Base-by-base conservation (phyloP, 2,329 filamentous ascomycete species). In the Rasamsonia emersonii region DNA sequence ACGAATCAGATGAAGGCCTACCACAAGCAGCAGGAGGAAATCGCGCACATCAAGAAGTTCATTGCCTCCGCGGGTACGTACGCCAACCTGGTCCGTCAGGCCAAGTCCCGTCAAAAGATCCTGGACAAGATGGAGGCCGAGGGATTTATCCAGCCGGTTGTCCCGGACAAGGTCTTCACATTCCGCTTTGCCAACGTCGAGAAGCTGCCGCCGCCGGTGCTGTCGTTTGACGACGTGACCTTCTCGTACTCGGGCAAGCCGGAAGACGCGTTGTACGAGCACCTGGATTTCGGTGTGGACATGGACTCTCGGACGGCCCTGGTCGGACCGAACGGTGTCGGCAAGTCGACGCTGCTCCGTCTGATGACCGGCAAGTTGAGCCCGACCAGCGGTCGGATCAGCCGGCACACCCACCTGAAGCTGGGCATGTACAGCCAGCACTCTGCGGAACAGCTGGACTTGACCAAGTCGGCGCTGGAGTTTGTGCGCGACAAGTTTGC, bases 91-190 rank as follows among this genome's bases (percentile, higher is more conserved):
- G 91, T 98, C 58, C 77, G 85, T 62, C 91, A 98, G 68, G 93
- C 93, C 65, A 98, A 98, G 75, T 96, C 91, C 25, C 80, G 91
- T 45, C 91, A 98, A 68, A 98, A 98, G 85, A 96, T 96, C 64
- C 75, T 96, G 47, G 91, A 98, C 76, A 98, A 98, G 80, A 98
- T 98, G 91, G 89, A 96, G 74, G 91, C 93, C 50, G 91, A 98
- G 54, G 91, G 91, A 47, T 91, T 96, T 65, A 96, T 98, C 58
- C 82, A 98, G 66, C 84, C 86, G 36, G 86, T 98, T 41, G 65
- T 73, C 35, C 66, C 76, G 43, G 91, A 98, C 66, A 76, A 78
- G 41, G 82, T 94, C 56, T 98, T 98, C 70, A 89, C 81, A 37
- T 98, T 98, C 81, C 81, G 89, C 54, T 98, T 98, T 62, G 91